phyloP scores from a whole-genome alignment of 139 green algal genomes.

The Klebsormidium nitens region DNA sequence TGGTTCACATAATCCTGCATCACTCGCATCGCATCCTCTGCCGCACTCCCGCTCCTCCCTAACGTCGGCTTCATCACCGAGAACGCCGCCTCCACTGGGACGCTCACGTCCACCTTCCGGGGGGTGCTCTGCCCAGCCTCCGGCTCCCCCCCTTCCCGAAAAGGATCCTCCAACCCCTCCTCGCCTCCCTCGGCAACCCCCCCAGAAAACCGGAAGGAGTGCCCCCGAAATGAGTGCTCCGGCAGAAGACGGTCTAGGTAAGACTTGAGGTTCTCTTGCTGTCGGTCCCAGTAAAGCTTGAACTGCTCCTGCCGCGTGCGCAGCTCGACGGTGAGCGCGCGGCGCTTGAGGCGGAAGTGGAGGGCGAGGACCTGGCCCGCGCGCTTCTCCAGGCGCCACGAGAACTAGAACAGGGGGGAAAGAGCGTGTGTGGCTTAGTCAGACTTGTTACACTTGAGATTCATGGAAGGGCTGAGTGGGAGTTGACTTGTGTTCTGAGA shows the following conservation, averaged over 20 bases:
- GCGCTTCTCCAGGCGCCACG: not conserved
- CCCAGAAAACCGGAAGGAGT: too few species aligned
- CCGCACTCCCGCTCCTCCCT: not conserved
- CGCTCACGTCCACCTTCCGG: not conserved
- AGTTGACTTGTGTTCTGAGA: too few species aligned
- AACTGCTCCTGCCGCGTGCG: not conserved
- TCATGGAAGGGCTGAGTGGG: too few species aligned
- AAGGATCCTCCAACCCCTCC: too few species aligned
- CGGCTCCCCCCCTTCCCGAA: too few species aligned
- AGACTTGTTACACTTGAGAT: too few species aligned
- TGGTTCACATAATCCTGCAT: conserved; percentile 1
- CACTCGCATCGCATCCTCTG: not conserved
- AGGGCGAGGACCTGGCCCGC: not conserved
- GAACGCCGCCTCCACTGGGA: not conserved
- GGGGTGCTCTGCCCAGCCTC: not conserved
- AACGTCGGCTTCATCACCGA: not conserved
- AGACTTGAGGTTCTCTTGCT: not conserved
- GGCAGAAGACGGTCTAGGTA: too few species aligned
- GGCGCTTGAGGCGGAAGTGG: not conserved
- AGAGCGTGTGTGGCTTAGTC: too few species aligned
- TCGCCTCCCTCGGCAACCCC: too few species aligned
- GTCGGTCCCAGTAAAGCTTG: too few species aligned
- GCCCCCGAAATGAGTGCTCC: too few species aligned
- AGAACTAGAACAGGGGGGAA: too few species aligned
- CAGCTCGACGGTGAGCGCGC: not conserved